phyloP scores from a whole-genome alignment of 2,329 filamentous ascomycete genomes.

The Xylaria sp. region DNA sequence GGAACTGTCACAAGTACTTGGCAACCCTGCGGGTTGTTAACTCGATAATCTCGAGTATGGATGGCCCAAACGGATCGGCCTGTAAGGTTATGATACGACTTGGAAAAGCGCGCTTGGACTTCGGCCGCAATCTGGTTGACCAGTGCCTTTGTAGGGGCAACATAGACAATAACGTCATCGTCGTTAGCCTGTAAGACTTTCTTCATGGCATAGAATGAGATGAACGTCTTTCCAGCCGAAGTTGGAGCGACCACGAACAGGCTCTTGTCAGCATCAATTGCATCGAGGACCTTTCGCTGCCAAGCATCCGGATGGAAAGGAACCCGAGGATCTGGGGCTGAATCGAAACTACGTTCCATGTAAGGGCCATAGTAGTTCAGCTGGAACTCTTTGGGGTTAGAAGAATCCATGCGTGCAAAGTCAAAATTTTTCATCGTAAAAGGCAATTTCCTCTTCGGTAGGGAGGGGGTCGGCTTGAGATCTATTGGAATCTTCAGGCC shows the following conservation, averaged over 20 bases:
- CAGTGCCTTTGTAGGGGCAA: conserved; percentile 79
- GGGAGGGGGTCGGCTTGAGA: not conserved
- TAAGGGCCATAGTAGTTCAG: conserved; percentile 71
- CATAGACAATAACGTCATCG: conserved; percentile 73
- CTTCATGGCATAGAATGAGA: conserved; percentile 83
- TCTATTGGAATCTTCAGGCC: conserved; percentile 12
- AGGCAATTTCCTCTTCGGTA: conserved; percentile 1
- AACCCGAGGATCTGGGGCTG: conserved; percentile 67
- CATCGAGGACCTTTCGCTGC: conserved; percentile 74
- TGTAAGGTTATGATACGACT: conserved; percentile 57
- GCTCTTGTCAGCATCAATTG: conserved; percentile 70
- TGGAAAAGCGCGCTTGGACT: conserved; percentile 73
- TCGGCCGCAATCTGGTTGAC: conserved; percentile 85
- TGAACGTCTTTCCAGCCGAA: conserved; percentile 81
- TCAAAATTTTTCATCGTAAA: not conserved
- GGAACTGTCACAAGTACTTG: conserved; percentile 79
- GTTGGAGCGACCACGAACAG: conserved; percentile 78
- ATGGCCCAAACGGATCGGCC: conserved; percentile 78
- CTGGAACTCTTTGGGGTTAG: conserved; percentile 58
- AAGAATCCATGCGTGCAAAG: not conserved
- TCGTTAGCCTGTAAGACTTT: conserved; percentile 70
- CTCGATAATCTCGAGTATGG: conserved; percentile 73
- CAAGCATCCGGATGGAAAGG: conserved; percentile 74
- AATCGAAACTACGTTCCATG: conserved; percentile 74
- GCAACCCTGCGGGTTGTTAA: conserved; percentile 73